These are phyloP conservation scores for Saitoella complicata DNA, from an alignment of 805 yeast genomes.

Conservation along the genomic window DNA sequence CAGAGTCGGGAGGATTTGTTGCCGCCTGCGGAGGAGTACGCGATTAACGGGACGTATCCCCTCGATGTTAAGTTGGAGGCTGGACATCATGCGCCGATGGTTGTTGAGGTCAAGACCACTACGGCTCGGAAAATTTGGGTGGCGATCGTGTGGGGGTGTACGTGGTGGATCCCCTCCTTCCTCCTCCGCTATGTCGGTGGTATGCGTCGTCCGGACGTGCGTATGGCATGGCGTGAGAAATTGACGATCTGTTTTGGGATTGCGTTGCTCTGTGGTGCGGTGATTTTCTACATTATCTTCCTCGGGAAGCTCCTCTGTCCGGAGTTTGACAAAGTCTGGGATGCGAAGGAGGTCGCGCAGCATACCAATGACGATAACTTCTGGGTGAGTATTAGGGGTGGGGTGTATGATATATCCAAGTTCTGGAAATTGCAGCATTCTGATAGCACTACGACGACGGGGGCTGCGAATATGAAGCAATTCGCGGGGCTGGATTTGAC, in stretches of 20 bases:
- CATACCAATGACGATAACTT: conserved; percentile 24
- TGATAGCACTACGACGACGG: conserved; percentile 22
- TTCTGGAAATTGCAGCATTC: conserved; percentile 27
- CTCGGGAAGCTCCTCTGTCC: conserved; percentile 26
- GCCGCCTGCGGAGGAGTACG: conserved; percentile 11
- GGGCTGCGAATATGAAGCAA: conserved; percentile 19
- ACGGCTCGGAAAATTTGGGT: conserved; percentile 24
- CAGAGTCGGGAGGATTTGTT: conserved; percentile 7
- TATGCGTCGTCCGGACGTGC: conserved; percentile 26
- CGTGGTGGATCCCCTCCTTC: conserved; percentile 28
- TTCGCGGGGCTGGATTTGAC: conserved; percentile 26
- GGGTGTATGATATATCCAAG: conserved; percentile 25
- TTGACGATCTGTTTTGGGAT: conserved; percentile 23
- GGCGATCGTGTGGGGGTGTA: conserved; percentile 24
- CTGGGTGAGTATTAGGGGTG: conserved; percentile 25
- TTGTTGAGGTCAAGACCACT: conserved; percentile 18
- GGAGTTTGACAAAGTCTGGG: conserved; percentile 27
- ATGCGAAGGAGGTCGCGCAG: conserved; percentile 19
- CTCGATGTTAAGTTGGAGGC: conserved; percentile 13
- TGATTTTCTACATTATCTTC: conserved; percentile 29
- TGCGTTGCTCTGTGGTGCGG: conserved; percentile 21
- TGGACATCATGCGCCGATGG: too few relatives aligned
- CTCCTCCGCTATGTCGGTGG: conserved; percentile 20
- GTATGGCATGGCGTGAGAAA: conserved; percentile 30
- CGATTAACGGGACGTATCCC: conserved; percentile 20